A percentile compares a stretch with the other conserved stretches of the same genome.
These are phyloP conservation scores for Leptosphaerulina australis DNA, from an alignment of 2,329 filamentous ascomycete genomes.

Conservation along the genomic window DNA sequence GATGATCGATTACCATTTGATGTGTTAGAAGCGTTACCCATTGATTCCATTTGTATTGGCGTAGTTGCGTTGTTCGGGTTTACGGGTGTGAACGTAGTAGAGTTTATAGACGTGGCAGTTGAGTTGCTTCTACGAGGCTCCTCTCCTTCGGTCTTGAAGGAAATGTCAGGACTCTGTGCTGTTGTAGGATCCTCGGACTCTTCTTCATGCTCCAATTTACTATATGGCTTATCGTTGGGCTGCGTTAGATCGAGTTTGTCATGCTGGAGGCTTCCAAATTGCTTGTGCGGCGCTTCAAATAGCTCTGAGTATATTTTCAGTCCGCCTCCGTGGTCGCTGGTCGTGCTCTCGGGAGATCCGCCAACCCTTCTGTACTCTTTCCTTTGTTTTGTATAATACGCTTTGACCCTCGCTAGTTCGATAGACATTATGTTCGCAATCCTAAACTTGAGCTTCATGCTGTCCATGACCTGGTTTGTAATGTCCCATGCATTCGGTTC, in stretches of 20 bases:
- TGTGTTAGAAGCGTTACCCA: neutral
- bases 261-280: conserved; percentile 23
- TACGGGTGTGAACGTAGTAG: conserved; percentile 19
- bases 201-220: conserved; percentile 23
- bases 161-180: neutral
- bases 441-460: conserved; percentile 24
- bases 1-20: neutral
- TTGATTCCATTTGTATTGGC: neutral
- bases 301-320: conserved; percentile 24
- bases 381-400: conserved; percentile 19
- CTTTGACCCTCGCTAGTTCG: conserved; percentile 17
- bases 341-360: conserved; percentile 26
- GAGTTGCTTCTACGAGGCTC: conserved; percentile 6
- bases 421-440: conserved; percentile 22
- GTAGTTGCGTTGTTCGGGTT: conserved; percentile 4
- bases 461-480: conserved; percentile 23
- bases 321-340: conserved; percentile 29
- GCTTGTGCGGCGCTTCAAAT: conserved; percentile 30
- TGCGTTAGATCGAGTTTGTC: neutral
- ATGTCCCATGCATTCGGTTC: conserved; percentile 27
- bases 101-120: neutral
- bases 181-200: conserved; percentile 15
- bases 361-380: conserved; percentile 22
- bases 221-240: conserved; percentile 21
- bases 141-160: conserved; percentile 10